These are phyloP conservation scores for Trypanosomatidae sp. DNA, from an alignment of 208 protist genomes.

Conservation along the genomic window DNA sequence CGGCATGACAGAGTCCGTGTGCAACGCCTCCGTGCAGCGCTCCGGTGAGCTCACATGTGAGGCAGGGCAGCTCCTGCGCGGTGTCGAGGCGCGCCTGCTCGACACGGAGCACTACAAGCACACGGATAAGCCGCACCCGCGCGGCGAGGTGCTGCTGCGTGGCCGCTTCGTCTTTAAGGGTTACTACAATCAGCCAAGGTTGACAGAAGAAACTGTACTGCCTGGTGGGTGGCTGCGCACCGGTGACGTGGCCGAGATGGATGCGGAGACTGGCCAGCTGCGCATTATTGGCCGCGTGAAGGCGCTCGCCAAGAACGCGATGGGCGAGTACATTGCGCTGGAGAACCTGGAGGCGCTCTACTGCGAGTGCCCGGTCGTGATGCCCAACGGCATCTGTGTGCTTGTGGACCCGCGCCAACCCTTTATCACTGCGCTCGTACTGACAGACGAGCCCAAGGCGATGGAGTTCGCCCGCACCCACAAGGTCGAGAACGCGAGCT, in stretches of 20 bases:
- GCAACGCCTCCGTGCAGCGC: slow-evolving; percentile 66
- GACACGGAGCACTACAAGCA: slow-evolving; percentile 90
- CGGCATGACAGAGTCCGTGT: slow-evolving; percentile 90
- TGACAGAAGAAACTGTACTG: slow-evolving; percentile 72
- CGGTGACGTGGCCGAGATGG: slow-evolving; percentile 84
- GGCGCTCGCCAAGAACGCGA: slow-evolving; percentile 84
- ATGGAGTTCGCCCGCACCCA: slow-evolving; percentile 46
- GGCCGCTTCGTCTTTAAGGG: slow-evolving; percentile 79
- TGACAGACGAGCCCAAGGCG: slow-evolving; percentile 65
- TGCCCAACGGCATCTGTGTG: slow-evolving; percentile 68
- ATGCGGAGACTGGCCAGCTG: slow-evolving; percentile 37
- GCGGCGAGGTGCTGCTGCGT: slow-evolving; percentile 86
- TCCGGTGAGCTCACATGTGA: slow-evolving; percentile 61
- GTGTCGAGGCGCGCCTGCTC: slow-evolving; percentile 88
- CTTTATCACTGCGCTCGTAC: slow-evolving; percentile 63
- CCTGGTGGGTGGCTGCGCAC: slow-evolving; percentile 86
- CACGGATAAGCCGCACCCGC: slow-evolving; percentile 74
- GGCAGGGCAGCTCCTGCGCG: slow-evolving; percentile 68
- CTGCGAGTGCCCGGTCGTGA: slow-evolving; percentile 42
- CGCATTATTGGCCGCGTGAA: slow-evolving; percentile 87
- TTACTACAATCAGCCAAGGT: slow-evolving; percentile 85
- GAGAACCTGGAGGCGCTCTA: slow-evolving; percentile 81
- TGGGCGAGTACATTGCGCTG: slow-evolving; percentile 91
- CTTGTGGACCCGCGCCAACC: slow-evolving; percentile 55
- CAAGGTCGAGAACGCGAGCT: slow-evolving; percentile 24